Conservation (phyloP, 1,139 yeast genomes). For the Candida dubliniensis region DNA sequence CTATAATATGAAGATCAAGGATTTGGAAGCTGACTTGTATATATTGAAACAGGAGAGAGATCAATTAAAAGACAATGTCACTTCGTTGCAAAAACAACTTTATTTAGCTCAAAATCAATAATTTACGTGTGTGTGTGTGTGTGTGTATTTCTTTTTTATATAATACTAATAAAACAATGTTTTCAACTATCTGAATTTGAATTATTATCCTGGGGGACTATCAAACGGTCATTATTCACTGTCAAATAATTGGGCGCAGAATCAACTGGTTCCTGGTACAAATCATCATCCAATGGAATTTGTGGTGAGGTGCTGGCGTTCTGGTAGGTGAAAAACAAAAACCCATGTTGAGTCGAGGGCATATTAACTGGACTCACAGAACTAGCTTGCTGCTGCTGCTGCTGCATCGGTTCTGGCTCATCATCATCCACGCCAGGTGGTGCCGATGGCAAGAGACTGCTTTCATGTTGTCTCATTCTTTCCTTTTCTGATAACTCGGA, state of each 20-base stretch:
- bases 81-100: constrained; percentile 58
- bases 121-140: background rate
- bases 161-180: background rate
- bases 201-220: constrained; percentile 12
- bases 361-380: constrained; percentile 1
- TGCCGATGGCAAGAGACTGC: constrained; percentile 61
- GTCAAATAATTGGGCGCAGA: constrained; percentile 41
- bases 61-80: constrained; percentile 66
- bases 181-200: constrained; percentile 7
- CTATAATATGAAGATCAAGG: constrained; percentile 74
- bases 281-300: constrained; percentile 9
- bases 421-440: constrained; percentile 41
- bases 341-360: constrained; percentile 3
- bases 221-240: constrained; percentile 28
- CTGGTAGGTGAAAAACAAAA: constrained; percentile 10
- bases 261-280: constrained; percentile 22
- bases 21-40: constrained; percentile 79
- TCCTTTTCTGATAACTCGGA: constrained; percentile 52
- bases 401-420: constrained; percentile 19
- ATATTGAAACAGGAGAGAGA: constrained; percentile 84
- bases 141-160: background rate
- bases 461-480: constrained; percentile 50
- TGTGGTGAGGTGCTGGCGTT: constrained; percentile 4
- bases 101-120: constrained; percentile 27
- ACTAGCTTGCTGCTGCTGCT: background rate